Base-by-base conservation (phyloP, 2,329 filamentous ascomycete species). In the Penicillium sclerotigenum region DNA sequence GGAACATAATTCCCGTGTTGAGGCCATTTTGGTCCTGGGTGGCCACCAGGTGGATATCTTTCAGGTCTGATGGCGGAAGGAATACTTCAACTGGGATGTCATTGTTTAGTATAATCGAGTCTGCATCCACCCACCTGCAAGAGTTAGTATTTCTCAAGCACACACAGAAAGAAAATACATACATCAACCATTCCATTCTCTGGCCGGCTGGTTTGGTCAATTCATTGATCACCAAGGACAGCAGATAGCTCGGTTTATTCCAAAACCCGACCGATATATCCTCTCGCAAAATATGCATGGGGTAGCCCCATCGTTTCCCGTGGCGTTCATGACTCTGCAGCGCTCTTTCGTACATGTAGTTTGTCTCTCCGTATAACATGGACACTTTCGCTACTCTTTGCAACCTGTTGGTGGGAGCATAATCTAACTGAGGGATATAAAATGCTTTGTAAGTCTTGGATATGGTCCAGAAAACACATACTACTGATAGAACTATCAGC, bases 121-220 rank as follows among this genome's bases (percentile, higher is more conserved):
- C 71, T 41, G 62, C 65, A 49, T 74, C 72, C 36, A 68, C 65
- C 67, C 71, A 74, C 53, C 69, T 73, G 28, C 8, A 41, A 28
- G 5, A 34, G 22, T 47, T 9, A 42, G 46, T 22, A n/a, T 24
- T 11, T 14, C 10, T 28, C 26, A 16, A 24, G 13, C 6, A 26
- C 1, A 34, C 3, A 6, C 1, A 13, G 11, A n/a, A 28, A n/a
- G 5, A 29, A n/a, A 40, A 31, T 29, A 61, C 67, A 38, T 56
- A 72, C 70, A 74, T 70, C 33, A 75, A 59, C 73, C 73, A 75
- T 51, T 75, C 67, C 14, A 71, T 52, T 33, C 72, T 63, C 45
- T 71, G 59, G 8, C 52, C 59, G 11, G 59, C 54, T 6, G 70
- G 66, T 55, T 73, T 72, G 14, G 63, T 65, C 48, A 75, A 47